Evolutionary conservation across 2,329 filamentous ascomycete species (phyloP).

Genomic region (Colletotrichum spinosum): DNA sequence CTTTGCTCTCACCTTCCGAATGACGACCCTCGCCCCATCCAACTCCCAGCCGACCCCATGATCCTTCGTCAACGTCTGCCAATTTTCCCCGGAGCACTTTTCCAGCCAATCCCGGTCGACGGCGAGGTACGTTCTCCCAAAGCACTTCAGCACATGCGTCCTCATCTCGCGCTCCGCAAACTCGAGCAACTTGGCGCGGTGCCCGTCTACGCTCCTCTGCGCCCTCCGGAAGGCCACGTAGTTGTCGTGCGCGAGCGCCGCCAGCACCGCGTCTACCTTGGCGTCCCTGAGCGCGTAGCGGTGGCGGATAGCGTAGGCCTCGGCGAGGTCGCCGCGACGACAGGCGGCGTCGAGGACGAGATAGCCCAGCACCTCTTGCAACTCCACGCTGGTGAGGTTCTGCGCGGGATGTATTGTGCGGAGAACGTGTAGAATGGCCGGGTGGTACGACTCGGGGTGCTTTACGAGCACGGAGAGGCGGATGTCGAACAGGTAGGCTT

Average conservation of each 20-base stretch:
- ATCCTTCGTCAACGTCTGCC: constrained; percentile 75
- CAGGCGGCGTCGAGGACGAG: constrained; percentile 90
- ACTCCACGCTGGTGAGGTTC: constrained; percentile 77
- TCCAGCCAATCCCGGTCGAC: constrained; percentile 79
- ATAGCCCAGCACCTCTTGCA: constrained; percentile 84
- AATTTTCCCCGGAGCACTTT: constrained; percentile 73
- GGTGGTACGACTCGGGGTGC: constrained; percentile 90
- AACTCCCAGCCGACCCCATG: constrained; percentile 89
- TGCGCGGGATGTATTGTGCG: constrained; percentile 75
- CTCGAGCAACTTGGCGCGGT: constrained; percentile 82
- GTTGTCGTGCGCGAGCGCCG: constrained; percentile 81
- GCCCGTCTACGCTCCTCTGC: constrained; percentile 80
- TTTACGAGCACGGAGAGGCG: constrained; percentile 83
- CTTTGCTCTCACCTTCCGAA: constrained; percentile 65
- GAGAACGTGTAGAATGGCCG: constrained; percentile 84
- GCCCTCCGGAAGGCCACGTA: constrained; percentile 83
- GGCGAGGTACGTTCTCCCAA: constrained; percentile 83
- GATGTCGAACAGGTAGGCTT: constrained; percentile 92
- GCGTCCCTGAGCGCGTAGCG: constrained; percentile 72
- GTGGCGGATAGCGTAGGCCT: constrained; percentile 76
- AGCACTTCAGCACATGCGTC: constrained; percentile 84
- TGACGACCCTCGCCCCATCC: constrained; percentile 79
- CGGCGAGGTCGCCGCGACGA: constrained; percentile 78
- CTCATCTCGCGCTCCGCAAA: constrained; percentile 82
- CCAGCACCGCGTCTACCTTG: constrained; percentile 76